Evolutionary conservation across 108 stramenopile genomes (phyloP), one percentile per base, ranked within the genome.

Genomic region (Cyclotella sp.): DNA sequence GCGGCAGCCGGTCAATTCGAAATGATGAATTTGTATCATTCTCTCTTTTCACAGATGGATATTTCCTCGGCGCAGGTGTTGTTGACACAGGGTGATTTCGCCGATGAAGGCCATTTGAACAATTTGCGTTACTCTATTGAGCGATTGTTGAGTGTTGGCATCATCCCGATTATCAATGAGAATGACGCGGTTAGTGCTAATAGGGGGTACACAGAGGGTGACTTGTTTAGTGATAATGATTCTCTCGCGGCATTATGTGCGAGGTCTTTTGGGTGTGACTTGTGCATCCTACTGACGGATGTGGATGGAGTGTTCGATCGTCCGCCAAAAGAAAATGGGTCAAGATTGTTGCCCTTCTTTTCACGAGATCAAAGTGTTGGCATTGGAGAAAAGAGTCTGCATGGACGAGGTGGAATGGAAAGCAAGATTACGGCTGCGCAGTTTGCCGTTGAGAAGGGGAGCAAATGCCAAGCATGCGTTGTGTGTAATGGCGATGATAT

Each of bases 1-100:
- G 98, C 98, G 29, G 97, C 98, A n/a, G 98, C 98, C 26, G 98
- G 98, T 34, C 98, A 98, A 70, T 94, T 98, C 57, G 97, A 96
- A 72, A 90, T 98, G 91, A 98, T 98, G 98, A 96, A 93, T 63
- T 73, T 98, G 55, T 98, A 98, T 64, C 85, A 85, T 26, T 87
- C 87, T 45, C 88, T 98, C 19, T 97, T 98, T 77, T 79, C 70
- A 27, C 94, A 95, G 70, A 85, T 82, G 68, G 97, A 96, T 75
- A 83, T 95, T 34, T 74, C 91, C 3, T 84, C 94, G 28, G 94
- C 94, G 0, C 96, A 98, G 75, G 85, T 98, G 63, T 86, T 98
- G 45, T 79, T 97, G 59, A 98, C 98, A 5, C 91, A 93, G 75
- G 81, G 82, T 40, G 97, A 97, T 84, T 98, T 98, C 81, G 66